These are phyloP conservation scores for Solanum hybrid DNA, from an alignment of 305 asterid species.

Conservation along the genomic window DNA sequence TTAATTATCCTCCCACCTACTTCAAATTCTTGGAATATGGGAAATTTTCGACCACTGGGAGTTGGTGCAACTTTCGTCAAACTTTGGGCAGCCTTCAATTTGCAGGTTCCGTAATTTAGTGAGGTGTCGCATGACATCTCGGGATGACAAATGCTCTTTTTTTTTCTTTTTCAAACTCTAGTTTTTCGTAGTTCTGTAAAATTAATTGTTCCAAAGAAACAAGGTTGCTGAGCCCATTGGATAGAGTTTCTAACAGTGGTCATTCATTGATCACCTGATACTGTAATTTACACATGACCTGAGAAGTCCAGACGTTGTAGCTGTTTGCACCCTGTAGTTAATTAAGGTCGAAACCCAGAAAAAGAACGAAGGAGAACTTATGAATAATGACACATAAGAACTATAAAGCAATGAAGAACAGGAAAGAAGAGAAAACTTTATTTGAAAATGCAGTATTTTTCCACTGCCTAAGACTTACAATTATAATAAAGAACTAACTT, in stretches of 20 bases:
- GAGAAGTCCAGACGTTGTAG: background rate
- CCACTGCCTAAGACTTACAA: background rate
- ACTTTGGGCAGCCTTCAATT: background rate
- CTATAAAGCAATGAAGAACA: background rate
- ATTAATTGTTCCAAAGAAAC: background rate
- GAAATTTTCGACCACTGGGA: background rate
- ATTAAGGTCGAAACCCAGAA: too few species aligned
- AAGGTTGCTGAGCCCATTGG: background rate
- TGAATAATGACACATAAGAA: background rate
- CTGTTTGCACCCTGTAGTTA: background rate
- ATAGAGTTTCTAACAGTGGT: background rate
- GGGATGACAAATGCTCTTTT: background rate
- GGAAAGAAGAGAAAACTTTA: background rate
- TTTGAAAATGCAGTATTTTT: background rate
- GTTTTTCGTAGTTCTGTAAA: background rate
- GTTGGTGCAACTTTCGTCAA: background rate
- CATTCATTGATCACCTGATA: background rate
- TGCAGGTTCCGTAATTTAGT: background rate
- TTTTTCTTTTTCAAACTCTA: background rate
- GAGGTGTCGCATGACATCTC: background rate
- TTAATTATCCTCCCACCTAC: background rate
- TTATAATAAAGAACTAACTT: too few species aligned
- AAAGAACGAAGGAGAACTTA: background rate
- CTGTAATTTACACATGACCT: background rate
- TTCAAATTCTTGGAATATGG: background rate